Conservation (phyloP, 2,329 filamentous ascomycete genomes). For the Salinomyces thailandicus region DNA sequence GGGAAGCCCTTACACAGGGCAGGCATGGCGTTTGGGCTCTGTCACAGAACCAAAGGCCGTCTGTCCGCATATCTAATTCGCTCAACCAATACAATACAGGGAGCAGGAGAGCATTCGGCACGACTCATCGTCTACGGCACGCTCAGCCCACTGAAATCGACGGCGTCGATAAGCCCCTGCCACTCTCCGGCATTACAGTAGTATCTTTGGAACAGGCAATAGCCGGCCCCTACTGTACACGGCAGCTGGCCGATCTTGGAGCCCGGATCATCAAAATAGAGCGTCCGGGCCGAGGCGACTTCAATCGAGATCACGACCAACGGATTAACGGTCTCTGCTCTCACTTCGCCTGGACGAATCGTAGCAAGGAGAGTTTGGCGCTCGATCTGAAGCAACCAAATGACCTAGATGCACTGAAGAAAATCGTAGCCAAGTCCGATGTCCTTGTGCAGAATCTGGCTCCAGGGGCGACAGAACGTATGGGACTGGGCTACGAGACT, state of each 20-base stretch:
- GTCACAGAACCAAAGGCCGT: no score
- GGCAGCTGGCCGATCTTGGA: slow-evolving; percentile 38
- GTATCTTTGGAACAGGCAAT: slow-evolving; percentile 22
- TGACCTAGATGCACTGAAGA: slow-evolving; percentile 76
- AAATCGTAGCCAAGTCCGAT: slow-evolving; percentile 70
- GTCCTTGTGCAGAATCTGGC: slow-evolving; percentile 95
- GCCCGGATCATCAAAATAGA: slow-evolving; percentile 36
- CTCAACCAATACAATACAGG: no score
- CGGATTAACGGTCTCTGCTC: slow-evolving; percentile 17
- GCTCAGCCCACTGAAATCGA: not conserved
- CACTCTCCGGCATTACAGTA: slow-evolving; percentile 16
- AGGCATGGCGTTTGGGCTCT: no score
- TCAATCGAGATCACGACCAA: slow-evolving; percentile 20
- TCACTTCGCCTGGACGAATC: slow-evolving; percentile 45
- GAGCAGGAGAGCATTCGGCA: not conserved
- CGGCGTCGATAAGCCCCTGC: slow-evolving; percentile 6
- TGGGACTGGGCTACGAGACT: slow-evolving; percentile 76
- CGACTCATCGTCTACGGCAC: not conserved
- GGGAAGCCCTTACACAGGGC: no score
- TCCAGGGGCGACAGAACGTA: slow-evolving; percentile 78
- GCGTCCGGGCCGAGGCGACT: slow-evolving; percentile 22
- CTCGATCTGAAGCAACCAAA: slow-evolving; percentile 77
- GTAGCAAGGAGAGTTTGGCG: slow-evolving; percentile 87
- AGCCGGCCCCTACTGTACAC: slow-evolving; percentile 23
- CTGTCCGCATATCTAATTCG: no score